phyloP scores from a whole-genome alignment of 2,329 filamentous ascomycete genomes.

The Bipolaris victoriae region DNA sequence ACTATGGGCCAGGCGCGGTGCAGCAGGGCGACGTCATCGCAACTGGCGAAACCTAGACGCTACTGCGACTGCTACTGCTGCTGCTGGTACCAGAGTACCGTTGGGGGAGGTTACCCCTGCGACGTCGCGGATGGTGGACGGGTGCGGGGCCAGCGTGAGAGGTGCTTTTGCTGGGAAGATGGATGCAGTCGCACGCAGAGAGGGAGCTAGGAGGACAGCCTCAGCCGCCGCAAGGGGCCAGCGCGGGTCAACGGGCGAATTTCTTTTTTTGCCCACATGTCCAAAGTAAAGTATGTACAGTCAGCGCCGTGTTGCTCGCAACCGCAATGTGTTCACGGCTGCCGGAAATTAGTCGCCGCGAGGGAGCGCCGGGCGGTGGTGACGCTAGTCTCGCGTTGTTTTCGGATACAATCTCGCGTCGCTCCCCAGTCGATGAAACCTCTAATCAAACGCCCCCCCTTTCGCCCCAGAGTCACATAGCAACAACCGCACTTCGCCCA shows the following conservation, averaged over 20 bases:
- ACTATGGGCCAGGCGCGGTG: neutral
- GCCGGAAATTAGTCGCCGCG: slow-evolving; percentile 14
- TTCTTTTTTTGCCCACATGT: slow-evolving; percentile 2
- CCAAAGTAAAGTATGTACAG: neutral
- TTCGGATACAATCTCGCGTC: slow-evolving; percentile 34
- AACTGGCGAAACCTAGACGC: slow-evolving; percentile 8
- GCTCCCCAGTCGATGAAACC: slow-evolving; percentile 28
- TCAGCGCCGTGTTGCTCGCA: slow-evolving; percentile 1
- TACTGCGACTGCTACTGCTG: neutral
- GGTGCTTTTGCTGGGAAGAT: too few species aligned
- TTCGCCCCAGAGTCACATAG: slow-evolving; percentile 22
- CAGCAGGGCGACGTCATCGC: slow-evolving; percentile 18
- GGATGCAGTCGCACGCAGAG: neutral
- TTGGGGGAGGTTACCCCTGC: slow-evolving; percentile 5
- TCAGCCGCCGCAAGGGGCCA: neutral
- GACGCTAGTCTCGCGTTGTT: slow-evolving; percentile 38
- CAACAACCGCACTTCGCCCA: slow-evolving; percentile 36
- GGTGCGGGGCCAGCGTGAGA: slow-evolving; percentile 16
- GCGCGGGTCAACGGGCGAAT: slow-evolving; percentile 2
- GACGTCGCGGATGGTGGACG: neutral
- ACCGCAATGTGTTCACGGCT: slow-evolving; percentile 11
- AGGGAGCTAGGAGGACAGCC: neutral
- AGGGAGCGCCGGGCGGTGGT: slow-evolving; percentile 15
- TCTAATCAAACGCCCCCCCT: slow-evolving; percentile 36
- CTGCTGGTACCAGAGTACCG: neutral